phyloP scores from a whole-genome alignment of 345 rosid genomes.

The Litchi chinensis region DNA sequence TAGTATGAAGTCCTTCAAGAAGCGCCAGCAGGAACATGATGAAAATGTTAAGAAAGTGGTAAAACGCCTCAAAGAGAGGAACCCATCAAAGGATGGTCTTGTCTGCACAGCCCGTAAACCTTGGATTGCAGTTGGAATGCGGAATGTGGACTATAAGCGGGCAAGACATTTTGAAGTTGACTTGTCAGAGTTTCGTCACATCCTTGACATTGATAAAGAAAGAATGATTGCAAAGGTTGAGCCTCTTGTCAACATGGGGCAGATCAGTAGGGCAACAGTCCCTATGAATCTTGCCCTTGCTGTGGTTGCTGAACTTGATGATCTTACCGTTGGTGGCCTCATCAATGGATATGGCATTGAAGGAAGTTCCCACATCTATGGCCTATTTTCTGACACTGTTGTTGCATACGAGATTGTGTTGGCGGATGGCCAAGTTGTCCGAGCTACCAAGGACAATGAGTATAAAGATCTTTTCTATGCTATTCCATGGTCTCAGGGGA shows the following conservation, averaged over 20 bases:
- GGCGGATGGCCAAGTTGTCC: slow-evolving; percentile 82
- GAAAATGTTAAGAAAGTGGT: slow-evolving; percentile 82
- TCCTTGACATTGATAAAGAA: slow-evolving; percentile 82
- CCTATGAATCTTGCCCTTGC: slow-evolving; percentile 97
- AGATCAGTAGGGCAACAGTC: slow-evolving; percentile 76
- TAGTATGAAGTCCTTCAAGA: slow-evolving; percentile 78
- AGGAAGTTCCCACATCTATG: slow-evolving; percentile 97
- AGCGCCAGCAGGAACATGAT: slow-evolving; percentile 91
- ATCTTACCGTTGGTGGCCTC: slow-evolving; percentile 98
- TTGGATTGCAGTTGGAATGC: slow-evolving; percentile 98
- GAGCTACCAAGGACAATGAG: slow-evolving; percentile 94
- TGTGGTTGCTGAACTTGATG: slow-evolving; percentile 99
- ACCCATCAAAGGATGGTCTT: slow-evolving; percentile 87
- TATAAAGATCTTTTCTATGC: slow-evolving; percentile 89
- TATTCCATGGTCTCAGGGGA: slow-evolving; percentile 99
- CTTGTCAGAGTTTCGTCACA: slow-evolving; percentile 74
- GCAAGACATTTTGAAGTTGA: slow-evolving; percentile 96
- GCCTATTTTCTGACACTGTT: slow-evolving; percentile 95
- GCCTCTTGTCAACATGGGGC: slow-evolving; percentile 99
- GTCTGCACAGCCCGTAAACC: slow-evolving; percentile 99
- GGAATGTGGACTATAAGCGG: slow-evolving; percentile 98
- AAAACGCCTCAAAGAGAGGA: slow-evolving; percentile 81
- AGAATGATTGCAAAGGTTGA: slow-evolving; percentile 93
- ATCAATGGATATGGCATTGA: slow-evolving; percentile 99
- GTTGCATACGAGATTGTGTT: slow-evolving; percentile 94